A percentile compares a stretch with the other conserved stretches of the same genome.
These are phyloP conservation scores for Ensete glaucum DNA, from an alignment of 176 grass and related monocot species.

Conservation along the genomic window DNA sequence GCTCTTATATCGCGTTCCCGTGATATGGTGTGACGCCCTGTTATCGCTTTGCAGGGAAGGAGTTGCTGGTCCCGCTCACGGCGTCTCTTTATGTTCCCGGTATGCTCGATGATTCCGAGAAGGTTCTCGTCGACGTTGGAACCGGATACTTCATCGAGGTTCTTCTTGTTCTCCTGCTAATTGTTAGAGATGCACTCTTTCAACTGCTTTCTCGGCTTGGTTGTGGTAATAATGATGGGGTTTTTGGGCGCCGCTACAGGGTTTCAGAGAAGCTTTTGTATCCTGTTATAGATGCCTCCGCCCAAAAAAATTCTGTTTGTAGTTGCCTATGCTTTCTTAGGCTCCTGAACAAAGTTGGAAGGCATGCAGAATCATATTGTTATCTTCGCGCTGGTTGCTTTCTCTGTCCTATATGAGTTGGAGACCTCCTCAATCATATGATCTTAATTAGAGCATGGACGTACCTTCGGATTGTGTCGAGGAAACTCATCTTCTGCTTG, in stretches of 20 bases:
- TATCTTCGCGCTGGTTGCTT: too few species aligned
- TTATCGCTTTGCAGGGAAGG: constrained; percentile 49
- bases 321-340: neutral
- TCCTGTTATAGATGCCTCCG: neutral
- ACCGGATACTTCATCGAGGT: constrained; percentile 98
- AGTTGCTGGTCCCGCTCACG: constrained; percentile 85
- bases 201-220: constrained; percentile 5
- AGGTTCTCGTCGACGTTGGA: constrained; percentile 88
- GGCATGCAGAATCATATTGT: too few species aligned
- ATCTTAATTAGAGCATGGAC: too few species aligned
- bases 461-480: too few species aligned
- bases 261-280: neutral
- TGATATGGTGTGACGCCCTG: neutral
- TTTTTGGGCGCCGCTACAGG: neutral
- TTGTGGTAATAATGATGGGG: neutral
- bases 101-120: constrained; percentile 67
- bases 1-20: neutral
- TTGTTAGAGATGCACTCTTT: neutral
- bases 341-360: neutral
- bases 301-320: neutral
- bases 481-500: too few species aligned
- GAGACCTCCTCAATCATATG: too few species aligned
- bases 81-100: constrained; percentile 91
- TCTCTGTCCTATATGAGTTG: too few species aligned
- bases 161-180: constrained; percentile 6